Base-by-base conservation (phyloP, 2,329 filamentous ascomycete genomes). In the Aspergillus aculeatinus region DNA sequence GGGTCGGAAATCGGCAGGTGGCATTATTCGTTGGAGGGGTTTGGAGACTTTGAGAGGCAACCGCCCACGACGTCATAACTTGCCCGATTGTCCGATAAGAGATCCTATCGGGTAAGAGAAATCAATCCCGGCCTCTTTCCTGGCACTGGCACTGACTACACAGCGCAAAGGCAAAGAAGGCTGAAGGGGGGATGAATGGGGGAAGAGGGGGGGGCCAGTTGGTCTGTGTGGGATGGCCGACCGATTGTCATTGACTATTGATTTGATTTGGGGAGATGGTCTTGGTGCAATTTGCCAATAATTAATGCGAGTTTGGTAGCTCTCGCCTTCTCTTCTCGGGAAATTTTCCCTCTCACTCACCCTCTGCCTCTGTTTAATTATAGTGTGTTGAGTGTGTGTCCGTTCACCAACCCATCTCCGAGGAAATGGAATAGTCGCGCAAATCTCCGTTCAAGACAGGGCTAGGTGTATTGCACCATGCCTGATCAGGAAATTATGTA, bases 211-310 rank as follows among this genome's bases (percentile, higher is more conserved):
- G 21, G 14, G 5, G 33, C 4, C 11, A 35, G 16, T 44, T 44
- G 39, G 39, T 44, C 39, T 44, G 39, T 44, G 39, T 44, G 39
- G 39, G 39, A 44, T 44, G 39, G 16, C 31, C 42, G 53, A 10
- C 21, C 42, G 53, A 55, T 55, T 55, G 53, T 48, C 44, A 2
- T 19, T 23, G 39, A 47, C 48, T 55, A 55, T 55, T 55, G 53
- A 55, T 55, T 53, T 35, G 53, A 19, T 23, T 42, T 55, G 52
- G 27, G 27, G 27, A 9, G 27, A 29, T 29, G 39, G 52, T 19
- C 42, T 42, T 55, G 53, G 53, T 44, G 53, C 53, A 55, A 55
- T 48, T 48, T 55, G 53, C 53, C 42, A 55, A 55, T 55, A 55
- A 55, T 55, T 55, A 55, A 55, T 48, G 53, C 53, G 53, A 55